Evolutionary conservation across 2,329 filamentous ascomycete species (phyloP), one percentile per base, ranked within the genome.

Genomic region (Cytospora piceae): DNA sequence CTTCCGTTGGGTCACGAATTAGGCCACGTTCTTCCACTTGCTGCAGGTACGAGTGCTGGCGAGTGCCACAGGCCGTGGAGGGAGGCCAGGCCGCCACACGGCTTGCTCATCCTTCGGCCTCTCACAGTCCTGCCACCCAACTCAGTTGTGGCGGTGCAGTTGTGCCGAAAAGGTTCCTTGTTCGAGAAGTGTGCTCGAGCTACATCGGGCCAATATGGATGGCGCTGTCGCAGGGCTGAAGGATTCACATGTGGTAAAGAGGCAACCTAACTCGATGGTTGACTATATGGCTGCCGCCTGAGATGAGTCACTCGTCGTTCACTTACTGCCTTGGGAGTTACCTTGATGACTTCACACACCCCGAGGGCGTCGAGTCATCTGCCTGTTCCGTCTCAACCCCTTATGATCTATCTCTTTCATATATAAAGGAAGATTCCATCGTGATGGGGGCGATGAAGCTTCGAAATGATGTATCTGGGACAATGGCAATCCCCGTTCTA

Each of bases 31-130:
- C 22, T 46, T 42, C 22, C 42, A 55, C 39, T 52, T 8, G 39
- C 61, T 57, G 53, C 61, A 57, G 37, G 31, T 37, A 8, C 17
- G 53, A 24, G 61, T 46, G 61, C 31, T 57, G 61, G 61, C 42
- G 17, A 56, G 52, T 55, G 60, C 52, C 46, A 49, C 42, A 57
- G 53, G 42, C 24, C 53, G 29, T n/a, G n/a, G 46, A 22, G 42
- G 22, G 53, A 52, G 39, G 32, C 8, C 42, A 51, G 61, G 42
- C 61, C 53, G 22, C 39, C 53, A 63, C 53, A 51, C 57, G 53
- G 61, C 61, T 37, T 11, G 20, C 46, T 24, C 46, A 24, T 24
- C 46, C 46, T 49, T 24, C 4, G n/a, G 46, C n/a, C 46, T 49
- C 42, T 49, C 11, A 14, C 46, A 49, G 46, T 20, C 46, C 22